Evolutionary conservation across 345 rosid species (phyloP).

Genomic region (Anacardium occidentale): DNA sequence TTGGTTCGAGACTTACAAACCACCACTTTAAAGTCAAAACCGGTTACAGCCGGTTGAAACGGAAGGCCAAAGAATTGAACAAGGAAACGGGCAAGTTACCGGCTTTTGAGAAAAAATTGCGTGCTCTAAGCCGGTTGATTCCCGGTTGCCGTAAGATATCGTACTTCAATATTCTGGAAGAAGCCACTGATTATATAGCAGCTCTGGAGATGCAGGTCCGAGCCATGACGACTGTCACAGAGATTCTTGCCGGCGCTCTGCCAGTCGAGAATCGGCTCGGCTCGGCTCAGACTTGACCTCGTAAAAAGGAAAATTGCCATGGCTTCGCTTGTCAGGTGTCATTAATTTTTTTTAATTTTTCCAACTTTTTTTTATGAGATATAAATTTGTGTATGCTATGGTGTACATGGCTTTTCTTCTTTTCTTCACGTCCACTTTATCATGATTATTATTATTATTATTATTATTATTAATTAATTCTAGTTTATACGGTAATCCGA

Average conservation of each 20-base stretch:
- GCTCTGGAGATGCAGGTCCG: conserved; percentile 95
- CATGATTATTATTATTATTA: neutral
- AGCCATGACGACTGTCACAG: conserved; percentile 67
- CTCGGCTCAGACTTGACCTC: conserved; percentile 8
- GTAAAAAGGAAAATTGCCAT: conserved; percentile 6
- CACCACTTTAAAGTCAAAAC: conserved; percentile 36
- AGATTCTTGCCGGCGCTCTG: conserved; percentile 37
- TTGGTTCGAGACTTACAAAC: conserved; percentile 36
- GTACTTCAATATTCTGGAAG: conserved; percentile 59
- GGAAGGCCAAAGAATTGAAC: conserved; percentile 16
- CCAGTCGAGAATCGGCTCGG: conserved; percentile 16
- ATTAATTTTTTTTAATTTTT: conserved; percentile 18
- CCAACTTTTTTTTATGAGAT: conserved; percentile 13
- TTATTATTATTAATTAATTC: neutral
- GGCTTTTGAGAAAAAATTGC: conserved; percentile 50
- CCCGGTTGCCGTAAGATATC: conserved; percentile 85
- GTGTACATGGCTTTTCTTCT: conserved; percentile 25
- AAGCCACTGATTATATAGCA: conserved; percentile 79
- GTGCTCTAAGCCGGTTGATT: conserved; percentile 59
- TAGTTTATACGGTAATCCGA: neutral
- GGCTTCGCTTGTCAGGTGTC: conserved; percentile 25
- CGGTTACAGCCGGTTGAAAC: conserved; percentile 31
- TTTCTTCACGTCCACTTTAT: conserved; percentile 4
- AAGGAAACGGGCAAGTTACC: conserved; percentile 33
- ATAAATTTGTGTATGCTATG: conserved; percentile 38